Evolutionary conservation across 805 yeast species (phyloP).

Genomic region (Yarrowia sp.): DNA sequence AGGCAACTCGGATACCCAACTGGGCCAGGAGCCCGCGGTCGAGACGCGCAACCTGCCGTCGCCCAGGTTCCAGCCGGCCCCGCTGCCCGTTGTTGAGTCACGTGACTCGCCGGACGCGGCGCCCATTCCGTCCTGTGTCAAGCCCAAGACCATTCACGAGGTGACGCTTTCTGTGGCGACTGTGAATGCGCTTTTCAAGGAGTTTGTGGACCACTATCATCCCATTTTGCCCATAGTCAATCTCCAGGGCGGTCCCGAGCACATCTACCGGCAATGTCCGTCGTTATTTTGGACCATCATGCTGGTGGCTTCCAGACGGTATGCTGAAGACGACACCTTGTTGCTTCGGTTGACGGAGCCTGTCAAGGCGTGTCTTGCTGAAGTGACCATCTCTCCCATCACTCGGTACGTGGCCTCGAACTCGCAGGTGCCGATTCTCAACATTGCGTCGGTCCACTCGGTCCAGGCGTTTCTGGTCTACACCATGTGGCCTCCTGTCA

Average conservation of each 20-base stretch:
- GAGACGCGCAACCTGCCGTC: constrained; percentile 26
- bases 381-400: constrained; percentile 88
- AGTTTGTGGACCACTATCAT: constrained; percentile 80
- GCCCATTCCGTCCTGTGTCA: constrained; percentile 51
- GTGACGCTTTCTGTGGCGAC: constrained; percentile 66
- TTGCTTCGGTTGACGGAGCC: constrained; percentile 69
- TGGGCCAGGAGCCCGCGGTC: neutral
- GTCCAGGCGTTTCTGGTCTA: constrained; percentile 91
- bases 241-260: constrained; percentile 79
- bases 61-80: constrained; percentile 10
- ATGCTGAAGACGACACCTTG: constrained; percentile 50
- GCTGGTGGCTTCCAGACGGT: constrained; percentile 80
- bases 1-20: neutral
- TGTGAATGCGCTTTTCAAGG: constrained; percentile 68
- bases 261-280: constrained; percentile 79
- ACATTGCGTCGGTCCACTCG: constrained; percentile 89
- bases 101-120: neutral
- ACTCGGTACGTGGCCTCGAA: constrained; percentile 65
- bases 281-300: constrained; percentile 93
- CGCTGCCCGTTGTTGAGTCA: neutral
- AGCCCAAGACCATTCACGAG: constrained; percentile 75
- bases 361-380: constrained; percentile 80
- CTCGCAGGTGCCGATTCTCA: constrained; percentile 80
- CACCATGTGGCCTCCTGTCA: constrained; percentile 95
- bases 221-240: constrained; percentile 89